Conservation (phyloP, 23 red algal species). For the Gracilariopsis chorda region DNA sequence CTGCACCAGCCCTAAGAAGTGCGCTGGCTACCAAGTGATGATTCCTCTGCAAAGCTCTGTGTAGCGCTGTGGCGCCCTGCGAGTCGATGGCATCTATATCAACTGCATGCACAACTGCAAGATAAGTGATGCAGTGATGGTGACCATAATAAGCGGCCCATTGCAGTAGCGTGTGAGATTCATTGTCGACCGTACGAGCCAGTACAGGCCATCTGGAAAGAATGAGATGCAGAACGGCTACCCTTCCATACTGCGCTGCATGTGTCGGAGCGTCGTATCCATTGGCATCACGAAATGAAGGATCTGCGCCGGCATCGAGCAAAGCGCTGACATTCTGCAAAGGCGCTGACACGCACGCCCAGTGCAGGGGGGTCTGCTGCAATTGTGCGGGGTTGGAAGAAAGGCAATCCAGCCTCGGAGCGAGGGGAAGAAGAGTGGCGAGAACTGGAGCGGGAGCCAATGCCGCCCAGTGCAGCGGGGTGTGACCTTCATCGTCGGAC, state of each 20-base stretch:
- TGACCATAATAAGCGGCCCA: constrained; percentile 81
- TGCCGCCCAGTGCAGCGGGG: neutral
- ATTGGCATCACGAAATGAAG: constrained; percentile 13
- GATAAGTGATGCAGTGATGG: constrained; percentile 6
- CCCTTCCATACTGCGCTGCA: constrained; percentile 51
- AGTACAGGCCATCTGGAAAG: neutral
- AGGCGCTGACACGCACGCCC: constrained; percentile 40
- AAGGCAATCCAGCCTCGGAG: neutral
- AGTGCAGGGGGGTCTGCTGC: constrained; percentile 61
- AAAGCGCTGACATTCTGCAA: constrained; percentile 13
- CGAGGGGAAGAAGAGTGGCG: neutral
- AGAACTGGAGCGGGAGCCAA: neutral
- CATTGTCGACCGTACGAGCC: constrained; percentile 25
- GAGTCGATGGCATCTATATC: constrained; percentile 26
- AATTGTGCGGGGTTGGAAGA: constrained; percentile 14
- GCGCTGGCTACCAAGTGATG: constrained; percentile 27
- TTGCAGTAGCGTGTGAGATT: constrained; percentile 57
- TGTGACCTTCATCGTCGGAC: neutral
- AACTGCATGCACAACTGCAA: constrained; percentile 39
- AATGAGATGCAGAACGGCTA: constrained; percentile 48
- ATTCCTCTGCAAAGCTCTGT: constrained; percentile 50
- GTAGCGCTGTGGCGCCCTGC: constrained; percentile 68
- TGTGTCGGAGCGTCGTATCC: constrained; percentile 61
- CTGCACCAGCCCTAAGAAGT: constrained; percentile 64
- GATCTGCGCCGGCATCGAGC: constrained; percentile 37